These are phyloP conservation scores for Vitis labrusca DNA, from an alignment of 164 flowering plant species.

Conservation along the genomic window DNA sequence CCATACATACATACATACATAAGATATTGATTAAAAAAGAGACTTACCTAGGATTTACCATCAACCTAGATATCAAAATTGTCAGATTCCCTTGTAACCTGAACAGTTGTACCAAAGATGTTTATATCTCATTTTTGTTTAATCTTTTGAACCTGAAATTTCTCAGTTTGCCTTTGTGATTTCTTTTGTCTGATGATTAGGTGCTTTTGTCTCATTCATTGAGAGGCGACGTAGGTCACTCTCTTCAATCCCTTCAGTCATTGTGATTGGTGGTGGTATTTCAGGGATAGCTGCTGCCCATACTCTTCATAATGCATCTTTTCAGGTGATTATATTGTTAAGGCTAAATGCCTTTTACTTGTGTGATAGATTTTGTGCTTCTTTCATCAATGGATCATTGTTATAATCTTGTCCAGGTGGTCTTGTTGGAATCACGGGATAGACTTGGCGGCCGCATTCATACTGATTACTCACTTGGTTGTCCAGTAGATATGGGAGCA, in stretches of 20 bases:
- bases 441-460: slow-evolving; percentile 90
- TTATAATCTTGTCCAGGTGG: slow-evolving; percentile 43
- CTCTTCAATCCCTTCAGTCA: slow-evolving; percentile 87
- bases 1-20: too few species aligned
- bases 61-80: too few species aligned
- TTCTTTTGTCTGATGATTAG: slow-evolving; percentile 27
- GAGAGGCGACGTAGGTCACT: slow-evolving; percentile 36
- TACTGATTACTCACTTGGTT: slow-evolving; percentile 91
- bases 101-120: too few species aligned
- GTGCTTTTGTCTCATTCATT: slow-evolving; percentile 30
- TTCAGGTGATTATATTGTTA: slow-evolving; percentile 45
- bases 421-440: slow-evolving; percentile 81
- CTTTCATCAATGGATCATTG: slow-evolving; percentile 1
- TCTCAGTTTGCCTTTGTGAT: slow-evolving; percentile 4
- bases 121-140: too few species aligned
- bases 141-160: too few species aligned
- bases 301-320: slow-evolving; percentile 60
- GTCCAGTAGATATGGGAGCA: slow-evolving; percentile 95
- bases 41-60: too few species aligned
- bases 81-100: too few species aligned
- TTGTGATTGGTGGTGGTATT: slow-evolving; percentile 91
- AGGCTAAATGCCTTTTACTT: not conserved
- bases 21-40: too few species aligned
- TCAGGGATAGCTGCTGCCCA: slow-evolving; percentile 90
- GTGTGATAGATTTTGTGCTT: not conserved